Percentiles rank a stretch among this genome's conserved stretches.
Conservation (phyloP, 1,139 yeast species). For the Geotrichum klebahnii region DNA sequence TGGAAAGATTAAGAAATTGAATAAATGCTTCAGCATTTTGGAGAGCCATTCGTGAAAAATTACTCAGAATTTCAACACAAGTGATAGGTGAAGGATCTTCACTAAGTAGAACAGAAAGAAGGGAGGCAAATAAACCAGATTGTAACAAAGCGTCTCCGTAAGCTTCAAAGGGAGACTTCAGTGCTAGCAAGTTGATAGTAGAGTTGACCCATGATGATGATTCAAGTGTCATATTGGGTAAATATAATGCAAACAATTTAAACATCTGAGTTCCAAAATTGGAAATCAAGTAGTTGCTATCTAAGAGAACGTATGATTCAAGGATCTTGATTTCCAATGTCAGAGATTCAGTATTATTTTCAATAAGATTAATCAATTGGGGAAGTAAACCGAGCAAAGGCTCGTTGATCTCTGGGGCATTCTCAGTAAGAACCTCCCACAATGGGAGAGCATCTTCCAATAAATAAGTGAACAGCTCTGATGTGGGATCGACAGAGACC, state of each 20-base stretch:
- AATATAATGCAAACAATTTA: conserved; percentile 51
- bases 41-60: conserved; percentile 53
- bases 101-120: conserved; percentile 48
- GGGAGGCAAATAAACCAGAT: conserved; percentile 27
- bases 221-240: conserved; percentile 67
- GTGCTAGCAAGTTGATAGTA: conserved; percentile 25
- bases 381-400: conserved; percentile 48
- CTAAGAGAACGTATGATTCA: conserved; percentile 64
- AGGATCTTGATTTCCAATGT: conserved; percentile 63
- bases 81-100: conserved; percentile 49
- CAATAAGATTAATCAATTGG: conserved; percentile 48
- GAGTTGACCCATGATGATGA: conserved; percentile 26
- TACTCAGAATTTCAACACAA: conserved; percentile 48
- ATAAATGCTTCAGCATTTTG: conserved; percentile 48
- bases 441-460: conserved; percentile 86
- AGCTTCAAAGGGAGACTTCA: conserved; percentile 27
- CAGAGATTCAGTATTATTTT: conserved; percentile 71
- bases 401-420: conserved; percentile 41
- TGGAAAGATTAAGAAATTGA: conserved; percentile 31
- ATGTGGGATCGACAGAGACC: conserved; percentile 58
- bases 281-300: conserved; percentile 38
- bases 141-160: conserved; percentile 31
- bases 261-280: conserved; percentile 45
- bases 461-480: conserved; percentile 58
- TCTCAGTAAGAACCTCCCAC: conserved; percentile 70